Evolutionary conservation across 257 asterid species (phyloP), one percentile per base, ranked within the genome.

Genomic region (Ocimum tenuiflorum): DNA sequence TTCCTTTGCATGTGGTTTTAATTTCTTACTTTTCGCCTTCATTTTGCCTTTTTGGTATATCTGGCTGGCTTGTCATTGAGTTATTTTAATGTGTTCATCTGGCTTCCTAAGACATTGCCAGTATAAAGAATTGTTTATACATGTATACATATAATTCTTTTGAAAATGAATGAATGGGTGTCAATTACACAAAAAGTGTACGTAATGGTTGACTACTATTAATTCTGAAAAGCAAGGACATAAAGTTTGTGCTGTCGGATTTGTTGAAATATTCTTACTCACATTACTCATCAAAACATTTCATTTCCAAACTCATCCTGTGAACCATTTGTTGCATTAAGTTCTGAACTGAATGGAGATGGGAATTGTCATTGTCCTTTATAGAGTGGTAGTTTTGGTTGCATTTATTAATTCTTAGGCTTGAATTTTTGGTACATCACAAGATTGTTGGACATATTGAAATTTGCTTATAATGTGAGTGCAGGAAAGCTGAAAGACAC

Each of bases 401-500:
- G 47, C 41, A 17, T 17, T 38, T 60, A 12, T 3, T n/a, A 42
- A 10, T 29, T 17, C 49, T 59, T 42, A 11, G 35, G 17, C 35
- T 39, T 47, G 60, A 39, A 51, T 29, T 27, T 29, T 52, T 8
- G 14, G 48, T 65, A 13, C 20, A 43, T 20, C 22, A 36, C 13
- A 5, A 14, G 19, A 15, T 15, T 57, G 59, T 41, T 15, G 4
- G 7, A 24, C 4, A 50, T n/a, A 23, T 5, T 8, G 17, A 8
- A 36, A 14, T 68, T 59, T 9, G 15, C 65, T 72, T 41, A 17
- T 65, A 50, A 45, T 58, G 18, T 61, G 76, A 50, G 38, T 77
- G 74, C 88, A 88, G 98, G 95, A 31, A 91, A 91, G 77, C 77
- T 91, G 63, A 91, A 91, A 73, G 98, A 91, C 19, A 81, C 88